Percentiles rank a stretch among this genome's conserved stretches.
These are phyloP conservation scores for Jackrogersella minutella DNA, from an alignment of 495 filamentous ascomycete species.

Conservation along the genomic window DNA sequence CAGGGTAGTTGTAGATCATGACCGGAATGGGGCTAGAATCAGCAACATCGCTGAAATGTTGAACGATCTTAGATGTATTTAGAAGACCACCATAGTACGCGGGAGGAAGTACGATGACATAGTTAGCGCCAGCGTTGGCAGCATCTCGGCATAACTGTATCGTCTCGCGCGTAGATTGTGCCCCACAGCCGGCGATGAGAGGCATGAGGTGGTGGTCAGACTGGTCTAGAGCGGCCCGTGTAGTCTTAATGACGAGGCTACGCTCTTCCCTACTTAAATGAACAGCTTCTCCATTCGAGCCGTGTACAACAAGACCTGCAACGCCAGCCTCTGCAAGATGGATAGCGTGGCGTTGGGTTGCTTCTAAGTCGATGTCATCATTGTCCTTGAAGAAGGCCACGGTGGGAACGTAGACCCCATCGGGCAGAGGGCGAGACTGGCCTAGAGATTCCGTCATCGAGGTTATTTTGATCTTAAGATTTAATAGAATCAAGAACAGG, in stretches of 20 bases:
- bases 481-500: neutral
- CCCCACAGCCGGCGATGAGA: slow-evolving; percentile 84
- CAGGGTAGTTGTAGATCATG: slow-evolving; percentile 87
- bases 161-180: slow-evolving; percentile 86
- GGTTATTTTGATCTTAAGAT: slow-evolving; percentile 5
- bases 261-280: slow-evolving; percentile 78
- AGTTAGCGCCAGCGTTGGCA: slow-evolving; percentile 77
- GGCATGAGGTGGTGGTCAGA: slow-evolving; percentile 72
- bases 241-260: slow-evolving; percentile 72
- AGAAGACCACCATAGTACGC: slow-evolving; percentile 82
- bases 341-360: slow-evolving; percentile 73
- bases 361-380: slow-evolving; percentile 70
- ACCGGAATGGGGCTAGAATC: slow-evolving; percentile 73
- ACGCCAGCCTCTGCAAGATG: slow-evolving; percentile 76
- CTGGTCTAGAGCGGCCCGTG: slow-evolving; percentile 74
- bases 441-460: slow-evolving; percentile 37
- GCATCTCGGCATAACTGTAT: slow-evolving; percentile 82
- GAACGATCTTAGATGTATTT: slow-evolving; percentile 71
- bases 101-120: slow-evolving; percentile 84
- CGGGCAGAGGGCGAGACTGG: slow-evolving; percentile 42
- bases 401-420: slow-evolving; percentile 74
- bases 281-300: slow-evolving; percentile 89
- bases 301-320: slow-evolving; percentile 78
- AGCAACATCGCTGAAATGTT: slow-evolving; percentile 77
- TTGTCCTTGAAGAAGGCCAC: slow-evolving; percentile 69